These are phyloP conservation scores for Fusarium newnesense DNA, from an alignment of 2,329 filamentous ascomycete genomes.

Conservation along the genomic window DNA sequence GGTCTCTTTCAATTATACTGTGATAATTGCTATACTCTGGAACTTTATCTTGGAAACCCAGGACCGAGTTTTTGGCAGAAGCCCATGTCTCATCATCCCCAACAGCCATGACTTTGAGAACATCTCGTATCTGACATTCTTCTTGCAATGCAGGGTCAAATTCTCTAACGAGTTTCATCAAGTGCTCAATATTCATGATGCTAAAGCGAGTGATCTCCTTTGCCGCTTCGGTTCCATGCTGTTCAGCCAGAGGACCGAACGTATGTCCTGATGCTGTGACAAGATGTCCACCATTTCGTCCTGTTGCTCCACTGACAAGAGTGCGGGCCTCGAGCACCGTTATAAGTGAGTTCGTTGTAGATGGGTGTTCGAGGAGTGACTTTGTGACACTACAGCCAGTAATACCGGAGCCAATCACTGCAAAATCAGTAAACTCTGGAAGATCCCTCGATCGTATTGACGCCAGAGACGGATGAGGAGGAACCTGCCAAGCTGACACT, in stretches of 20 bases:
- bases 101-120: constrained; percentile 10
- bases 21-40: background rate
- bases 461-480: constrained; percentile 36
- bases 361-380: constrained; percentile 34
- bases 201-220: constrained; percentile 30
- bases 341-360: constrained; percentile 5
- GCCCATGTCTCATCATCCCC: constrained; percentile 1
- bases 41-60: background rate
- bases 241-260: constrained; percentile 36
- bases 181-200: constrained; percentile 1
- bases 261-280: constrained; percentile 41
- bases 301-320: constrained; percentile 46
- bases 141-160: background rate
- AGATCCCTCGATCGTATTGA: constrained; percentile 37
- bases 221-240: constrained; percentile 3
- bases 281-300: constrained; percentile 46
- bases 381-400: constrained; percentile 45
- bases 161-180: background rate
- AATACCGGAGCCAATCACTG: constrained; percentile 47
- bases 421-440: constrained; percentile 35
- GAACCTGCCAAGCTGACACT: constrained; percentile 42
- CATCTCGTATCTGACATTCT: constrained; percentile 2
- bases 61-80: background rate
- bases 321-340: constrained; percentile 45
- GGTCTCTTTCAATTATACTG: background rate